Conservation (phyloP, 345 rosid species). For the Brassica carinata region DNA sequence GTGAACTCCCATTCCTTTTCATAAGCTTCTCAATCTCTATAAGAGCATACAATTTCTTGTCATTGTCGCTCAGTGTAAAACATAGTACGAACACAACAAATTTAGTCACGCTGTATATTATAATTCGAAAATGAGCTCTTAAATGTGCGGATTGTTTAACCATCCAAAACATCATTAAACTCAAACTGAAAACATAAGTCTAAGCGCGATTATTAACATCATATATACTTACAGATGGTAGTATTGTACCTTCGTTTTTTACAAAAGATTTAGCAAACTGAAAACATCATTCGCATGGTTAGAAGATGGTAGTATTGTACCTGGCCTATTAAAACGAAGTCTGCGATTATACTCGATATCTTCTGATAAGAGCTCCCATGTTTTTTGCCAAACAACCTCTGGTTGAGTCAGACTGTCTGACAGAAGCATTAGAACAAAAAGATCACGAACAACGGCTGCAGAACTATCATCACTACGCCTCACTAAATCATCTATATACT, state of each 20-base stretch:
- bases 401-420: not conserved
- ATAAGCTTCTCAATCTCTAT: not conserved
- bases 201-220: too few species aligned
- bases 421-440: not conserved
- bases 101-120: too few species aligned
- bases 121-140: too few species aligned
- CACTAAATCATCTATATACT: not conserved
- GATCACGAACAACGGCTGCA: not conserved
- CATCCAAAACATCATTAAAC: too few species aligned
- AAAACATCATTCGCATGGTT: too few species aligned
- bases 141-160: too few species aligned
- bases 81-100: too few species aligned
- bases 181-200: too few species aligned
- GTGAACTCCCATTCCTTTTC: not conserved
- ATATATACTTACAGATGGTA: too few species aligned
- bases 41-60: not conserved
- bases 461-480: not conserved
- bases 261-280: too few species aligned
- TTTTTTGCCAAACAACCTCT: not conserved
- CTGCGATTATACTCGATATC: not conserved
- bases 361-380: not conserved
- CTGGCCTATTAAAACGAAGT: not conserved
- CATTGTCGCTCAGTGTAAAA: not conserved
- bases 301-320: not conserved
- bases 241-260: too few species aligned